Evolutionary conservation across 2,329 filamentous ascomycete genomes (phyloP).

Genomic region (Septoria linicola): DNA sequence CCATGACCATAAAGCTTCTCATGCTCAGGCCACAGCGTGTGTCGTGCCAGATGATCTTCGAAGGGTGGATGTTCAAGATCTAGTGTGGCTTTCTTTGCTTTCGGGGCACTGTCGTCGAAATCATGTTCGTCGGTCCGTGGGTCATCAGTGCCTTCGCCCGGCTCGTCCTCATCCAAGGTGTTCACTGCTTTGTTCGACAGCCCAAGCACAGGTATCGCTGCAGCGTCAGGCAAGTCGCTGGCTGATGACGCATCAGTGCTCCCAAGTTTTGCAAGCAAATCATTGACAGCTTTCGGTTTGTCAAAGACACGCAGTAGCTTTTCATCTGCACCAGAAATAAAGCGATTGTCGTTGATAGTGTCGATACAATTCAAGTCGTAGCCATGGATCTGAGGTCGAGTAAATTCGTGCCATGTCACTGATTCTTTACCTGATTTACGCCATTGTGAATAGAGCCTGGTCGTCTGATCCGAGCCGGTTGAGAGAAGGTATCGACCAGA

Average conservation of each 20-base stretch:
- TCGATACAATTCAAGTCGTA: conserved; percentile 97
- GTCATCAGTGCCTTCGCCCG: conserved; percentile 26
- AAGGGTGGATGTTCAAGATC: conserved; percentile 72
- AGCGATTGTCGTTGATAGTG: conserved; percentile 68
- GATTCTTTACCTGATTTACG: conserved; percentile 43
- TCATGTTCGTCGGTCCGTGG: conserved; percentile 54
- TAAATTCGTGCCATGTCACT: conserved; percentile 88
- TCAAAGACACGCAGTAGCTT: conserved; percentile 96
- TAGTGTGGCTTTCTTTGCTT: conserved; percentile 61
- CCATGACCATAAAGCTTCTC: conserved; percentile 98
- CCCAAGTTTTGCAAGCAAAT: conserved; percentile 48
- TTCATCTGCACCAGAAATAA: conserved; percentile 94
- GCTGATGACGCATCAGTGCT: conserved; percentile 22
- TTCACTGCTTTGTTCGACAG: conserved; percentile 89
- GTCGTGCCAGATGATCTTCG: conserved; percentile 83
- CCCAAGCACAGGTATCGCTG: conserved; percentile 91
- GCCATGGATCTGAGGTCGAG: conserved; percentile 92
- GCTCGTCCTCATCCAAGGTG: conserved; percentile 46
- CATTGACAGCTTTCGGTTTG: conserved; percentile 79
- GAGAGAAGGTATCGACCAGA: conserved; percentile 82
- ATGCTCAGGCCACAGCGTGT: conserved; percentile 91
- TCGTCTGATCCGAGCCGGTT: conserved; percentile 89
- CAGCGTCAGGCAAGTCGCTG: conserved; percentile 69
- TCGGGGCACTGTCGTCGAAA: conserved; percentile 55
- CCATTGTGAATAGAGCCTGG: conserved; percentile 82